Evolutionary conservation across 352 stramenopile species (phyloP).

Genomic region (Elongisporangium prolatum): DNA sequence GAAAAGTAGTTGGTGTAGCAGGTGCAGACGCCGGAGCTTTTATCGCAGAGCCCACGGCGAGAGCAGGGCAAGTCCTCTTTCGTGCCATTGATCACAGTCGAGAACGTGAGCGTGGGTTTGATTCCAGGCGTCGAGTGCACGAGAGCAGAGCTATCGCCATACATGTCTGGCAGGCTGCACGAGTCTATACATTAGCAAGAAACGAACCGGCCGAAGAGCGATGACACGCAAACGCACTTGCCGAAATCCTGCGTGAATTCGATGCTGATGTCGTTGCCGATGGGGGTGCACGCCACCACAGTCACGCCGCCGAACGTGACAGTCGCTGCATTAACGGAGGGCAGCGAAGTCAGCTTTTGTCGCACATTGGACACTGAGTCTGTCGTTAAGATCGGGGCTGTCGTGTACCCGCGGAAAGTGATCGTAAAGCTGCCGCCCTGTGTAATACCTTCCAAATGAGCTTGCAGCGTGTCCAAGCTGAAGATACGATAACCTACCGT

Average conservation of each 20-base stretch:
- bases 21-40: slow-evolving; percentile 55
- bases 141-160: slow-evolving; percentile 45
- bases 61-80: slow-evolving; percentile 88
- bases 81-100: slow-evolving; percentile 70
- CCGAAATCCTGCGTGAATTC: slow-evolving; percentile 77
- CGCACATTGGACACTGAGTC: slow-evolving; percentile 48
- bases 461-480: slow-evolving; percentile 16
- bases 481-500: slow-evolving; percentile 38
- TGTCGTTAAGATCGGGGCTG: slow-evolving; percentile 52
- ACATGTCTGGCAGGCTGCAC: slow-evolving; percentile 46
- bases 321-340: slow-evolving; percentile 55
- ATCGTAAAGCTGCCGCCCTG: slow-evolving; percentile 82
- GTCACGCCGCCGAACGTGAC: slow-evolving; percentile 73
- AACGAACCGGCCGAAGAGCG: background rate
- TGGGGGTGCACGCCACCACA: slow-evolving; percentile 54
- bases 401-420: slow-evolving; percentile 73
- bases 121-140: slow-evolving; percentile 45
- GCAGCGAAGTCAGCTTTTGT: slow-evolving; percentile 46
- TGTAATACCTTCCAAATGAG: background rate
- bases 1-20: slow-evolving; percentile 88
- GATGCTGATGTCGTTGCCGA: slow-evolving; percentile 73
- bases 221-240: slow-evolving; percentile 28
- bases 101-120: slow-evolving; percentile 34
- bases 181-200: background rate
- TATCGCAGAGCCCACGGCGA: slow-evolving; percentile 82